Evolutionary conservation across 148 eudicot species (phyloP).

Genomic region (Vaccinium corymbosum): DNA sequence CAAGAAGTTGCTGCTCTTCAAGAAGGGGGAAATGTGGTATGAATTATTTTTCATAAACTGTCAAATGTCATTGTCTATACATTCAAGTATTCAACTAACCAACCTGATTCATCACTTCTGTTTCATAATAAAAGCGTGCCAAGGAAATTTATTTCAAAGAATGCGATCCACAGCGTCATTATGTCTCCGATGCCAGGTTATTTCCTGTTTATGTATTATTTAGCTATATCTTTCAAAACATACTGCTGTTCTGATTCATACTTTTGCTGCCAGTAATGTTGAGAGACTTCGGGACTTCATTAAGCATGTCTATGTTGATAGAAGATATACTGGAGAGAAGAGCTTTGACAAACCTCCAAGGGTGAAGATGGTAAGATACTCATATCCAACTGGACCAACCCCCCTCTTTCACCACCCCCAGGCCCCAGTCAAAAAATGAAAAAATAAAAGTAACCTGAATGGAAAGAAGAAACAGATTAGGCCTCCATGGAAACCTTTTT

Average conservation of each 20-base stretch:
- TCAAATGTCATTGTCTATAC: background rate
- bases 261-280: conserved; percentile 57
- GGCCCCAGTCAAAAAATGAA: background rate
- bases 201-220: conserved; percentile 8
- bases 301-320: conserved; percentile 92
- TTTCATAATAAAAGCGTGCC: conserved; percentile 48
- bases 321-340: conserved; percentile 83
- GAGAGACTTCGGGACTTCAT: conserved; percentile 82
- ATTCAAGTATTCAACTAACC: background rate
- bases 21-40: conserved; percentile 94
- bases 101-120: conserved; percentile 16
- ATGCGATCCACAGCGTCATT: conserved; percentile 72
- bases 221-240: background rate
- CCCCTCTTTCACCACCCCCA: background rate
- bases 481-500: conserved; percentile 18
- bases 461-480: background rate
- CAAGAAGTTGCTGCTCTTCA: conserved; percentile 96
- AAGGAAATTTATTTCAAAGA: conserved; percentile 87
- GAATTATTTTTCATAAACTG: conserved; percentile 10
- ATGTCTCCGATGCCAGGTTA: conserved; percentile 82
- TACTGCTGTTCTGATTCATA: conserved; percentile 10
- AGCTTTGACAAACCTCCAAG: conserved; percentile 67
- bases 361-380: conserved; percentile 48
- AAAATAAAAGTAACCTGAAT: background rate
- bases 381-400: background rate